phyloP scores from a whole-genome alignment of 352 stramenopile genomes.

The Phytophthora cactorum region DNA sequence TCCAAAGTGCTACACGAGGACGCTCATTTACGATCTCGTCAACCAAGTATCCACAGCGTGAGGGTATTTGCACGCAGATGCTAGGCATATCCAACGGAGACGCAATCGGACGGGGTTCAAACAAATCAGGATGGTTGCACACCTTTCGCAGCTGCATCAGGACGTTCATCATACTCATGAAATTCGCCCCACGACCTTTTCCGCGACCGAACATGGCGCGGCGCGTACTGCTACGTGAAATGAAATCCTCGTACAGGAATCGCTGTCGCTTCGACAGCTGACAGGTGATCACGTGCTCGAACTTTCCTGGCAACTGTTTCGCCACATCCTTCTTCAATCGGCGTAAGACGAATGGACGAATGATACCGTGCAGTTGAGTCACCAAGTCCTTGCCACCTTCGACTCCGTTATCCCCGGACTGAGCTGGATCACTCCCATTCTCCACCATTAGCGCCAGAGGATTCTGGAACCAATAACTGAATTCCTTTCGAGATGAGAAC shows the following conservation, averaged over 20 bases:
- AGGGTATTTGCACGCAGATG: slow-evolving; percentile 39
- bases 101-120: slow-evolving; percentile 95
- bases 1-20: slow-evolving; percentile 49
- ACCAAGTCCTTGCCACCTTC: slow-evolving; percentile 78
- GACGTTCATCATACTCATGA: slow-evolving; percentile 99
- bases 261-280: slow-evolving; percentile 95
- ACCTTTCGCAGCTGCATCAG: slow-evolving; percentile 99
- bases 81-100: slow-evolving; percentile 92
- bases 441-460: slow-evolving; percentile 91
- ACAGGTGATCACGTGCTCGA: slow-evolving; percentile 96
- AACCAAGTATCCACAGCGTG: slow-evolving; percentile 52
- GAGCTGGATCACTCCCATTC: slow-evolving; percentile 71
- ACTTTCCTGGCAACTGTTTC: slow-evolving; percentile 97
- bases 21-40: slow-evolving; percentile 49
- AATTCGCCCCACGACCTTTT: slow-evolving; percentile 86
- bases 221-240: slow-evolving; percentile 94
- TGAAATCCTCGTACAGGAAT: slow-evolving; percentile 99
- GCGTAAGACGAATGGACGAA: slow-evolving; percentile 97
- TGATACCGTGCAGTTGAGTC: slow-evolving; percentile 95
- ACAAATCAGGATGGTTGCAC: slow-evolving; percentile 99
- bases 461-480: slow-evolving; percentile 98
- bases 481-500: slow-evolving; percentile 93
- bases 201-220: slow-evolving; percentile 87
- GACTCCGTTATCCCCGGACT: slow-evolving; percentile 49
- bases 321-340: slow-evolving; percentile 98